Conservation (phyloP, 495 filamentous ascomycete species). For the Polyplosphaeria fusca region DNA sequence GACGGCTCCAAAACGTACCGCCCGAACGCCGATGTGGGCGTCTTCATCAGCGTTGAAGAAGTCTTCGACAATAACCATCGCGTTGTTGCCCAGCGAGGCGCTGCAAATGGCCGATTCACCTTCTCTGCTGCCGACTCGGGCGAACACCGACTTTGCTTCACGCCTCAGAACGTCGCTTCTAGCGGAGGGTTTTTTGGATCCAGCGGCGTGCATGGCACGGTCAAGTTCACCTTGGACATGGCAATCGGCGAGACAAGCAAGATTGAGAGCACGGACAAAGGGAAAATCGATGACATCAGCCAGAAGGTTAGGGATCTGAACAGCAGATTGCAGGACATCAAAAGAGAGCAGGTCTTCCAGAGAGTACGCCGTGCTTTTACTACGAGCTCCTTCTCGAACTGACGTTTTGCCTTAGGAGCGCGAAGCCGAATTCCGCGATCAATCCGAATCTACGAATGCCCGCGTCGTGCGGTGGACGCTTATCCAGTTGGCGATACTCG, state of each 20-base stretch:
- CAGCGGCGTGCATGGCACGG: constrained; percentile 62
- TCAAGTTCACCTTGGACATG: constrained; percentile 82
- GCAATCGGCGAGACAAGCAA: constrained; percentile 93
- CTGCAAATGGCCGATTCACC: constrained; percentile 78
- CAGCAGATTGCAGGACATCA: constrained; percentile 79
- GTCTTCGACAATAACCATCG: constrained; percentile 98
- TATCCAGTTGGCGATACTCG: constrained; percentile 84
- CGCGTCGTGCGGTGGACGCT: constrained; percentile 92
- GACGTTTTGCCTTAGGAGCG: constrained; percentile 65
- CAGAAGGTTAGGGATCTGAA: constrained; percentile 89
- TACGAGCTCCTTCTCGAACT: not conserved
- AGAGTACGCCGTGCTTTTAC: constrained; percentile 59
- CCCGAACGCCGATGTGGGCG: constrained; percentile 67
- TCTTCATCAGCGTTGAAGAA: constrained; percentile 93
- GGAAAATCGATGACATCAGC: constrained; percentile 87
- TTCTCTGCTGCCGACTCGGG: constrained; percentile 93
- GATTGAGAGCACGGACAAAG: constrained; percentile 92
- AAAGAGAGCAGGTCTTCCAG: constrained; percentile 93
- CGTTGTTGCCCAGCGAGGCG: constrained; percentile 80
- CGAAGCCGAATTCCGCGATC: constrained; percentile 96
- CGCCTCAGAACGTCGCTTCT: constrained; percentile 61
- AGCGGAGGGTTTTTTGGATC: constrained; percentile 66
- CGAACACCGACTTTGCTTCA: constrained; percentile 93
- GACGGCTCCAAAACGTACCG: constrained; percentile 59
- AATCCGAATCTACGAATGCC: constrained; percentile 88